Evolutionary conservation across 2,329 filamentous ascomycete genomes (phyloP).

Genomic region (Hypoxylon sp.): DNA sequence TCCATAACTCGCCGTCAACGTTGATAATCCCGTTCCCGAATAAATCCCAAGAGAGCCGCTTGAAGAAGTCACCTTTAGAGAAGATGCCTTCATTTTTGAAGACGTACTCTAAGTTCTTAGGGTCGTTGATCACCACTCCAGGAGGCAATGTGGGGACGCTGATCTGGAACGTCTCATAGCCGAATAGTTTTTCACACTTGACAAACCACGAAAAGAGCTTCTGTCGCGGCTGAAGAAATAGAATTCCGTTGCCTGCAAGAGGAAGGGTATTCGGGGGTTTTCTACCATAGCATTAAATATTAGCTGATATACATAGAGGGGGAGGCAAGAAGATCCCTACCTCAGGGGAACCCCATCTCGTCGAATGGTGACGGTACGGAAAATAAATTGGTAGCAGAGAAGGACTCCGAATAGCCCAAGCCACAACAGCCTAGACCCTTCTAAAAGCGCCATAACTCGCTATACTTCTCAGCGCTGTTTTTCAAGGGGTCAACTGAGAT

Average conservation of each 20-base stretch:
- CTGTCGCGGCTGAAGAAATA: slow-evolving; percentile 67
- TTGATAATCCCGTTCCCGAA: slow-evolving; percentile 75
- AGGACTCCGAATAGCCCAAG: slow-evolving; percentile 32
- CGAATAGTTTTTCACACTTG: slow-evolving; percentile 63
- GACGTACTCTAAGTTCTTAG: slow-evolving; percentile 68
- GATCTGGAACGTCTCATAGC: slow-evolving; percentile 68
- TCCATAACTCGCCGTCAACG: slow-evolving; percentile 70
- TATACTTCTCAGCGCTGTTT: background rate
- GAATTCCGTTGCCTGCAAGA: slow-evolving; percentile 66
- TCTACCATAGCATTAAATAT: slow-evolving; percentile 43
- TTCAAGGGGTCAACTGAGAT: background rate
- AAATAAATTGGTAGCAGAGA: slow-evolving; percentile 38
- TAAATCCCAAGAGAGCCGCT: slow-evolving; percentile 66
- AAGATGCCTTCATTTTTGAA: slow-evolving; percentile 69
- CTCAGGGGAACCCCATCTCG: slow-evolving; percentile 47
- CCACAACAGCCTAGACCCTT: slow-evolving; percentile 33
- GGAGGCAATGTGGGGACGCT: slow-evolving; percentile 69
- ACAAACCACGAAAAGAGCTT: slow-evolving; percentile 70
- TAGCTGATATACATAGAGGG: slow-evolving; percentile 13
- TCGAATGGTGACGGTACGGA: slow-evolving; percentile 37
- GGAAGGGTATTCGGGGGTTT: slow-evolving; percentile 62
- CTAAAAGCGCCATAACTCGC: slow-evolving; percentile 39
- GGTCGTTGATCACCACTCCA: slow-evolving; percentile 69
- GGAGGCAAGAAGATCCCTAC: too few species aligned
- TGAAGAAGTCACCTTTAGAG: slow-evolving; percentile 70